Evolutionary conservation across 1,284 basidiomycete genomes (phyloP).

Genomic region (Omphalotus olearius): DNA sequence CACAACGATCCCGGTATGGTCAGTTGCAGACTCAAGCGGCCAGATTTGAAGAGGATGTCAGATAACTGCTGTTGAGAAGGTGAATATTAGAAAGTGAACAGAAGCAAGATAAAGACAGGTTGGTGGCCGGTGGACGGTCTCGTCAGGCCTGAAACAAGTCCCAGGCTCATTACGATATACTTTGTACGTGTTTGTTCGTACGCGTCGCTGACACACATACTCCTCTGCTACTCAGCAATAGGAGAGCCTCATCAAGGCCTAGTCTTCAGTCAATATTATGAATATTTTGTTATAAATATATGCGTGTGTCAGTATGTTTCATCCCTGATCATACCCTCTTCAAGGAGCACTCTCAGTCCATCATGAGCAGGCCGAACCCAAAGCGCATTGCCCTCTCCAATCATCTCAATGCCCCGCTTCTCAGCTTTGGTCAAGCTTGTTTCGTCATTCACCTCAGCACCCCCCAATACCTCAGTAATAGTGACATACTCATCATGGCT

Average conservation of each 20-base stretch:
- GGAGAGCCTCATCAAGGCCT: no score
- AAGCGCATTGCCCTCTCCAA: conserved; percentile 39
- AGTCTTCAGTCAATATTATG: no score
- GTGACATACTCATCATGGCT: conserved; percentile 64
- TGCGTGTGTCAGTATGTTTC: conserved; percentile 33
- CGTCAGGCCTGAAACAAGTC: no score
- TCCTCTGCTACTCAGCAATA: no score
- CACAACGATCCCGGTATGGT: conserved; percentile 27
- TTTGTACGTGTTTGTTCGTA: no score
- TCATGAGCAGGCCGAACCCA: conserved; percentile 74
- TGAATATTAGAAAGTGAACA: neutral
- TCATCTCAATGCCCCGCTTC: conserved; percentile 37
- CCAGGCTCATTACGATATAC: no score
- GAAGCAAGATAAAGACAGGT: neutral
- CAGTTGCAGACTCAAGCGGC: conserved; percentile 4
- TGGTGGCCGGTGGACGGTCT: no score
- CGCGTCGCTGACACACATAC: no score
- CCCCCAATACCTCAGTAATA: conserved; percentile 49
- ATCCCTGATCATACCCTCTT: conserved; percentile 40
- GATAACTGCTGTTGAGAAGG: conserved; percentile 1
- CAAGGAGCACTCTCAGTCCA: conserved; percentile 52
- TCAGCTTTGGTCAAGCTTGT: conserved; percentile 34
- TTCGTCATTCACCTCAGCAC: conserved; percentile 24
- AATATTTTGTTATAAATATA: no score
- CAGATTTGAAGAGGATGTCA: neutral